phyloP scores from a whole-genome alignment of 2,329 filamentous ascomycete species.

The Trichoderma koningii region DNA sequence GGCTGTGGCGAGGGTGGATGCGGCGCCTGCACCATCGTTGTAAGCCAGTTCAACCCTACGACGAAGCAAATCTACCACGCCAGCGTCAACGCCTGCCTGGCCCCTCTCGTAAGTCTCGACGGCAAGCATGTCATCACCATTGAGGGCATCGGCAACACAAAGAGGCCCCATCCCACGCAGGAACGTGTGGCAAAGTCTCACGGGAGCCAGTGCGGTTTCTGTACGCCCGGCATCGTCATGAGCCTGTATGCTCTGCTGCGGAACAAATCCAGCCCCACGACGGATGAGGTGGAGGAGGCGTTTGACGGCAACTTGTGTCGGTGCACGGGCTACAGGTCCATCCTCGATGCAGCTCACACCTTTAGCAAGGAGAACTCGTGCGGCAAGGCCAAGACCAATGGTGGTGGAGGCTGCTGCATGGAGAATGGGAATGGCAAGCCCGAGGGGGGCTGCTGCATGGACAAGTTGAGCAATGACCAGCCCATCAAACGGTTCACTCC shows the following conservation, averaged over 20 bases:
- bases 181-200: slow-evolving; percentile 89
- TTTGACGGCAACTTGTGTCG: slow-evolving; percentile 96
- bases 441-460: slow-evolving; percentile 68
- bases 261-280: slow-evolving; percentile 75
- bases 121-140: slow-evolving; percentile 98
- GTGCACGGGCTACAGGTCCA: slow-evolving; percentile 93
- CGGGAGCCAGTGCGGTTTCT: slow-evolving; percentile 92
- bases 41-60: slow-evolving; percentile 91
- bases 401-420: slow-evolving; percentile 69
- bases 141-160: slow-evolving; percentile 88
- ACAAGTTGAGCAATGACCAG: slow-evolving; percentile 53
- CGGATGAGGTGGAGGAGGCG: slow-evolving; percentile 88
- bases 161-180: slow-evolving; percentile 84
- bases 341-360: slow-evolving; percentile 89
- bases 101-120: slow-evolving; percentile 88
- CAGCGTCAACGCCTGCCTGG: slow-evolving; percentile 92
- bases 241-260: slow-evolving; percentile 90
- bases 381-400: slow-evolving; percentile 49
- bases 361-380: slow-evolving; percentile 65
- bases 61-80: slow-evolving; percentile 94
- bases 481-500: slow-evolving; percentile 73
- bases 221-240: slow-evolving; percentile 97
- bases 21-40: slow-evolving; percentile 92
- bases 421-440: slow-evolving; percentile 53
- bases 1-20: slow-evolving; percentile 97